Conservation (phyloP, 2,329 filamentous ascomycete genomes). For the Neonectria neomacrospora region DNA sequence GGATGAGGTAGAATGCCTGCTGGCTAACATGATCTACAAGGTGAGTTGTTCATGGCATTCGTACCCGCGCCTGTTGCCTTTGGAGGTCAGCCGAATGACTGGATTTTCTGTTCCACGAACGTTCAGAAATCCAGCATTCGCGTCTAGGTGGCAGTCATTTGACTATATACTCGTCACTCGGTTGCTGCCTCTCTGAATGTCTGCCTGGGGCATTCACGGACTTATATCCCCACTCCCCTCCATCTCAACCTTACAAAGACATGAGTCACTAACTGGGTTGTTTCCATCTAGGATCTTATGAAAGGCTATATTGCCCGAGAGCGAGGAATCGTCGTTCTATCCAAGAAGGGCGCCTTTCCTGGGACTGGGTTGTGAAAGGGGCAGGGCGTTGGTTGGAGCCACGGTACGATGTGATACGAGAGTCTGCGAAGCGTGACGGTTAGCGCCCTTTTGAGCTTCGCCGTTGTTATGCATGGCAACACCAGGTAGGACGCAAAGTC, state of each 20-base stretch:
- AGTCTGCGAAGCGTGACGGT: constrained; percentile 25
- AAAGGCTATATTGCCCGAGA: constrained; percentile 98
- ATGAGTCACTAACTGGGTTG: constrained; percentile 49
- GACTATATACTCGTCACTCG: constrained; percentile 43
- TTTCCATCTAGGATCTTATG: constrained; percentile 78
- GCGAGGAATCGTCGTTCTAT: constrained; percentile 88
- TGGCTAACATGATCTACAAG: constrained; percentile 99
- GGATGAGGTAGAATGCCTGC: constrained; percentile 94
- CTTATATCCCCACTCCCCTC: constrained; percentile 33
- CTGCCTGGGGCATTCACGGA: constrained; percentile 39
- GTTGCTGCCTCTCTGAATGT: constrained; percentile 36
- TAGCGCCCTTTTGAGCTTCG: constrained; percentile 20
- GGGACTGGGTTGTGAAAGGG: constrained; percentile 75
- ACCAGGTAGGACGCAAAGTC: constrained; percentile 20
- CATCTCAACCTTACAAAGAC: constrained; percentile 39
- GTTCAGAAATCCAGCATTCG: constrained; percentile 17
- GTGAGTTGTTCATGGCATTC: constrained; percentile 58
- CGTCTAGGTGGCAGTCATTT: constrained; percentile 36
- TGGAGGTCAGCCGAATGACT: constrained; percentile 2
- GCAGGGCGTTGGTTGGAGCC: constrained; percentile 17
- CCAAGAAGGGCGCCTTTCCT: constrained; percentile 92
- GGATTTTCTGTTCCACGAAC: neutral
- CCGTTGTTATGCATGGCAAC: constrained; percentile 25
- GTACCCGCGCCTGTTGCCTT: constrained; percentile 23
- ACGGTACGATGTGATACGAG: constrained; percentile 23